A percentile compares a stretch with the other conserved stretches of the same genome.
These are phyloP conservation scores for Thamnidium elegans DNA, from an alignment of 192 early-diverging fungal species.

Conservation along the genomic window DNA sequence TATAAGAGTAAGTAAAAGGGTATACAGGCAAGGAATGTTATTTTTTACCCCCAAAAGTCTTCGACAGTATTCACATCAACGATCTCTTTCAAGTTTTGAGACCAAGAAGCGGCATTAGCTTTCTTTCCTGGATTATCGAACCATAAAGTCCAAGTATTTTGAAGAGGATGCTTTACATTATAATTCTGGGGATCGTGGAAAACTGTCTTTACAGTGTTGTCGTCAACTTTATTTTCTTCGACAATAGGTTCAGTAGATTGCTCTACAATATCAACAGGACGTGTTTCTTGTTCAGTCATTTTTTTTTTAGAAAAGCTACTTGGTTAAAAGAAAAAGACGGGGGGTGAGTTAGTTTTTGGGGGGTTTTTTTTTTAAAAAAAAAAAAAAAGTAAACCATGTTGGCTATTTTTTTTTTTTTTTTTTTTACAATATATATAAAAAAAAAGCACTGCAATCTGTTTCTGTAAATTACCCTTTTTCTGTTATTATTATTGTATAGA, in stretches of 20 bases:
- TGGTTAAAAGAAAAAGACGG: too few species aligned
- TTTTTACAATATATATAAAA: background rate
- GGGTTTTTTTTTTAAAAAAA: too few species aligned
- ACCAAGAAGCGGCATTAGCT: conserved; percentile 77
- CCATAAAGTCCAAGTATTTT: conserved; percentile 93
- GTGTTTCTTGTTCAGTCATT: conserved; percentile 24
- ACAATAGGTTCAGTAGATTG: conserved; percentile 1
- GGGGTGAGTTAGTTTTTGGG: too few species aligned
- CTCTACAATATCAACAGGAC: background rate
- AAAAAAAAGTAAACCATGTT: too few species aligned
- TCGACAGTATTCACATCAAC: conserved; percentile 92
- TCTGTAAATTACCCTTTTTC: too few species aligned
- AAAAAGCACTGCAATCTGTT: too few species aligned
- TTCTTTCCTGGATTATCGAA: conserved; percentile 86
- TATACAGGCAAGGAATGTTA: background rate
- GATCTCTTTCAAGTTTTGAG: conserved; percentile 82
- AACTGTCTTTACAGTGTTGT: conserved; percentile 44
- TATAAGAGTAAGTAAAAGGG: background rate
- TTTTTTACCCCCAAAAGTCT: conserved; percentile 92
- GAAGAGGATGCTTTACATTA: conserved; percentile 87
- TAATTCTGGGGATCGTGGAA: conserved; percentile 65
- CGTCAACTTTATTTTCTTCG: conserved; percentile 11
- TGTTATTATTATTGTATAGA: too few species aligned
- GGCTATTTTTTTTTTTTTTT: background rate
- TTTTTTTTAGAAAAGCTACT: background rate